A percentile compares a stretch with the other conserved stretches of the same genome.
These are phyloP conservation scores for Ustilago cynodontis DNA, from an alignment of 1,284 basidiomycete genomes.

Conservation along the genomic window DNA sequence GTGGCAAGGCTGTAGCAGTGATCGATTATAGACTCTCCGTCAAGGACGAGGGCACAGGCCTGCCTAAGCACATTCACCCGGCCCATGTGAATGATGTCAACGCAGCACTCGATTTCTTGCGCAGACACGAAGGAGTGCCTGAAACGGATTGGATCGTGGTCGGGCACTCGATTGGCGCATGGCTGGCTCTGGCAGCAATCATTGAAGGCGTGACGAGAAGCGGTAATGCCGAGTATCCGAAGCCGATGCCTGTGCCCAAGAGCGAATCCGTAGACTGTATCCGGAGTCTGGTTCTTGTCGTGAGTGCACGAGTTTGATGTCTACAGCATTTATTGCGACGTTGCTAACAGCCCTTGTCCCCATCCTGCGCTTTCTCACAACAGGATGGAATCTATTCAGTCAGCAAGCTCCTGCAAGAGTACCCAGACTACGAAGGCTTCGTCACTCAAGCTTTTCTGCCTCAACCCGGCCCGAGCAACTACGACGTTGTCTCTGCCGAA, in stretches of 20 bases:
- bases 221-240: conserved; percentile 9
- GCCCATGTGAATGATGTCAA: conserved; percentile 39
- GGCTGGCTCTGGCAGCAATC: conserved; percentile 37
- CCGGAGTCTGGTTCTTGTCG: conserved; percentile 41
- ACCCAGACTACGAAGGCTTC: conserved; percentile 44
- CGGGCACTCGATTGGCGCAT: conserved; percentile 51
- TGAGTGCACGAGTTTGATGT: conserved; percentile 16
- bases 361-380: neutral
- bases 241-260: conserved; percentile 22
- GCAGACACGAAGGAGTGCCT: conserved; percentile 15
- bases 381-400: conserved; percentile 48
- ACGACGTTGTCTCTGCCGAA: conserved; percentile 36
- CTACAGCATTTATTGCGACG: neutral
- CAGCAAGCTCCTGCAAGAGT: conserved; percentile 32
- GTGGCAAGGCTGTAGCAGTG: conserved; percentile 40
- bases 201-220: conserved; percentile 2
- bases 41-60: conserved; percentile 20
- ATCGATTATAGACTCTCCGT: conserved; percentile 49
- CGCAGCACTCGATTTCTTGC: conserved; percentile 36
- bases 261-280: conserved; percentile 10
- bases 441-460: conserved; percentile 50
- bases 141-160: conserved; percentile 25
- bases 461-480: conserved; percentile 28
- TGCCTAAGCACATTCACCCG: conserved; percentile 29
- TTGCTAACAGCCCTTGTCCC: neutral